Conservation (phyloP, 495 filamentous ascomycete species). For the Bombardia bombarda region DNA sequence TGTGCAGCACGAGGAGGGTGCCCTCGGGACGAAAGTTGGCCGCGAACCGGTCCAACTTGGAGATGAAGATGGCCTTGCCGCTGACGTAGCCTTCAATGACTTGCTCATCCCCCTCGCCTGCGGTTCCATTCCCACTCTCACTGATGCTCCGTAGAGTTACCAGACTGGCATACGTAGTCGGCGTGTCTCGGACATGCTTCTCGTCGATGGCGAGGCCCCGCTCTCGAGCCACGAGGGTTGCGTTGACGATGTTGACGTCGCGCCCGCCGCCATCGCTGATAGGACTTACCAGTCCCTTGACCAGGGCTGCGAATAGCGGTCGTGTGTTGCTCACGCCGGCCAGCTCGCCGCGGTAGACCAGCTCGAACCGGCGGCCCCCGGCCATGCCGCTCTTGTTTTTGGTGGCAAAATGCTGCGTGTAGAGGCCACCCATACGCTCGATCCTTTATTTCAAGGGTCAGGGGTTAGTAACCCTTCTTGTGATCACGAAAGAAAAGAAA, state of each 20-base stretch:
- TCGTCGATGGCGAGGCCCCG: conserved; percentile 64
- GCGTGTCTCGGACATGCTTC: conserved; percentile 46
- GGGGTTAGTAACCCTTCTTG: too few species aligned
- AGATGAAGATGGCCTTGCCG: conserved; percentile 52
- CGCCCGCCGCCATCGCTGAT: conserved; percentile 50
- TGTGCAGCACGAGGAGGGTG: conserved; percentile 56
- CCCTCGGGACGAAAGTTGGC: conserved; percentile 58
- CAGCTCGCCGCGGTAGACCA: conserved; percentile 60
- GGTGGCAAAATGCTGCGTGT: conserved; percentile 60
- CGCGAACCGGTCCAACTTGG: conserved; percentile 54
- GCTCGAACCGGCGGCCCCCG: conserved; percentile 54
- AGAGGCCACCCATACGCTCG: conserved; percentile 61
- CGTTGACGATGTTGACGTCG: conserved; percentile 71
- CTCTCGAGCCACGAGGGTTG: conserved; percentile 57
- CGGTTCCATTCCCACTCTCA: too few species aligned
- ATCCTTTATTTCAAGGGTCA: too few species aligned
- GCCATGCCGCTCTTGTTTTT: conserved; percentile 17
- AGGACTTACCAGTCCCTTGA: conserved; percentile 56
- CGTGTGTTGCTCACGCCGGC: conserved; percentile 55
- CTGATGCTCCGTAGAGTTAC: conserved; percentile 46
- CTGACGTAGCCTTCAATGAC: conserved; percentile 60
- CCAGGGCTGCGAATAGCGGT: conserved; percentile 59
- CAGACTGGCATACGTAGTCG: conserved; percentile 49
- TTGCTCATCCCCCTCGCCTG: conserved; percentile 33
- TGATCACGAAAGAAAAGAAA: neutral